Percentiles rank a stretch among this genome's conserved stretches.
phyloP scores from a whole-genome alignment of 805 yeast species.

The Blastobotrys robertii region DNA sequence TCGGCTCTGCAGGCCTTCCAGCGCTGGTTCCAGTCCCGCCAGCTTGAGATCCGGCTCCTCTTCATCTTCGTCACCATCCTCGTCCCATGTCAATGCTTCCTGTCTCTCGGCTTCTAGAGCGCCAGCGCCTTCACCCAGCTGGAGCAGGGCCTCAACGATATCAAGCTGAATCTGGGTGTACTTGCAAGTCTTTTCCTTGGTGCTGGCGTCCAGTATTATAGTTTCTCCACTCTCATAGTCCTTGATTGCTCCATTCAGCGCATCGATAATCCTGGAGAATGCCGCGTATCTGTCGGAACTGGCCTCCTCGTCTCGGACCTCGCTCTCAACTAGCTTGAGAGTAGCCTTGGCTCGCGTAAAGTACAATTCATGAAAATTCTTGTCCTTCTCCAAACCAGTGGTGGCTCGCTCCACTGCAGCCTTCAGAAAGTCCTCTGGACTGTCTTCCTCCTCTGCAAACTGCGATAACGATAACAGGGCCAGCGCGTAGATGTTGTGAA shows the following conservation, averaged over 20 bases:
- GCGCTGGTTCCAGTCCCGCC: neutral
- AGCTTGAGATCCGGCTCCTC: slow-evolving; percentile 13
- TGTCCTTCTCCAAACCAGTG: slow-evolving; percentile 42
- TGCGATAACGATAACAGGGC: slow-evolving; percentile 34
- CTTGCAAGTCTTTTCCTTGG: neutral
- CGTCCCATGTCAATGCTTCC: slow-evolving; percentile 7
- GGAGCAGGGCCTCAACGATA: slow-evolving; percentile 48
- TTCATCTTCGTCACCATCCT: slow-evolving; percentile 13
- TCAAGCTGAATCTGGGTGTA: slow-evolving; percentile 11
- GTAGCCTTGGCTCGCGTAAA: slow-evolving; percentile 43
- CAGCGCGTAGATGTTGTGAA: slow-evolving; percentile 65
- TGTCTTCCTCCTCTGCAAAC: slow-evolving; percentile 20
- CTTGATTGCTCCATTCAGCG: slow-evolving; percentile 30
- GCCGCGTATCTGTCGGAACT: slow-evolving; percentile 2
- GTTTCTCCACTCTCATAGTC: slow-evolving; percentile 37
- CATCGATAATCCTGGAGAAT: slow-evolving; percentile 3
- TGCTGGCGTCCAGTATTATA: slow-evolving; percentile 2
- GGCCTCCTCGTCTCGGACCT: slow-evolving; percentile 7
- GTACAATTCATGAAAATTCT: slow-evolving; percentile 34
- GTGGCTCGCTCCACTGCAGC: slow-evolving; percentile 65
- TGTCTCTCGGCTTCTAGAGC: slow-evolving; percentile 23
- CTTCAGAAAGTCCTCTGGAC: slow-evolving; percentile 48
- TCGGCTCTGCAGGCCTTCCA: slow-evolving; percentile 2
- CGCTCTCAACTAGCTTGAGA: slow-evolving; percentile 36
- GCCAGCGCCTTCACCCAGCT: slow-evolving; percentile 46